Base-by-base conservation (phyloP, 768 basidiomycete species). In the Fibroporia radiculosa region DNA sequence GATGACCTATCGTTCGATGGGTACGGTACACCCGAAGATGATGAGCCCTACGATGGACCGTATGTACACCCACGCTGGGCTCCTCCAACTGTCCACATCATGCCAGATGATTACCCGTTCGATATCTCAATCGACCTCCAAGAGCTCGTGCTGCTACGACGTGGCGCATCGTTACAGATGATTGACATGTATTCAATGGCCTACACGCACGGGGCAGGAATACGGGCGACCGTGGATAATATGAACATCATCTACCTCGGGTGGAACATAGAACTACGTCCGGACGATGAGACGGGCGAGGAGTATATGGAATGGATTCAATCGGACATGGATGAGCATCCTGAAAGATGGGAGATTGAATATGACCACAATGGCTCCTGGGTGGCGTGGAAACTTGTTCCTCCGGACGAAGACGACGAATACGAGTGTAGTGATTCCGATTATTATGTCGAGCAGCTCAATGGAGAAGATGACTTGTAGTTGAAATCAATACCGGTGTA, bases 81-180 rank as follows among this genome's bases (percentile, higher is more conserved):
- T 45, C 83, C 82, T 3, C 80, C 82, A 0, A 57, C 44, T 25
- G 61, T 68, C 38, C 29, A 53, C 39, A 54, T 75, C 33, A 51
- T 64, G 42, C 59, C 59, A 18, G 60, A 62, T 12, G 64, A 69
- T 40, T 62, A 60, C 49, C 48, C 62, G 34, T 59, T 66, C 48
- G 40, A 57, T 20, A 65, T 66, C 11, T 58, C 59, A n/a, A 52
- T 66, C 11, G 57, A 60, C 44, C 58, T 54, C 13, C 61, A 64
- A 41, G 63, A 65, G 20, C 55, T 70, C 49, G 53, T 56, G 35
- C 63, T 83, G 53, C 68, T 79, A 27, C 74, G 75, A 13, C 75
- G 82, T 12, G 82, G 82, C 4, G 80, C 74, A 38, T 74, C 77
- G 1, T 48, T 68, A 39, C 69, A 66, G 28, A 82, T 86, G 80